These are phyloP conservation scores for Cercospora zeae-maydis DNA, from an alignment of 2,329 filamentous ascomycete species.

Conservation along the genomic window DNA sequence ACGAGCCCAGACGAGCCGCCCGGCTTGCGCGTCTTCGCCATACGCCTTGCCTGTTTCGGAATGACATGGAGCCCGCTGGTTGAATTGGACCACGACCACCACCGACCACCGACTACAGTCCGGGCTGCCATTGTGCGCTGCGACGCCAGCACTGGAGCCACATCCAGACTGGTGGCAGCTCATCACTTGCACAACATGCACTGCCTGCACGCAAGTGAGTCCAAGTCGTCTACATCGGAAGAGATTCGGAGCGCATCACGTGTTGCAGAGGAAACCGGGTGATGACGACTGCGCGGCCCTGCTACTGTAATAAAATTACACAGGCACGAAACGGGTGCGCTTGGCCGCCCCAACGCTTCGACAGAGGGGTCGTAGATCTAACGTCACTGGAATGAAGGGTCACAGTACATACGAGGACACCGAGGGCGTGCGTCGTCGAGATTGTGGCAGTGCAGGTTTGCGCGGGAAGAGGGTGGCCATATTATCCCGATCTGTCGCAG, in stretches of 20 bases:
- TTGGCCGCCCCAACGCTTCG: constrained; percentile 13
- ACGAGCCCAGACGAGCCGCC: constrained; percentile 4
- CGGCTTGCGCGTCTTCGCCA: constrained; percentile 22
- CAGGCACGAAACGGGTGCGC: neutral
- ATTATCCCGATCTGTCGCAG: neutral
- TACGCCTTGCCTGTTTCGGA: constrained; percentile 18
- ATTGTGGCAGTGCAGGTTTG: neutral
- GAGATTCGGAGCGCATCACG: constrained; percentile 2
- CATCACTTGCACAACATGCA: neutral
- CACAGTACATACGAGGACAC: neutral
- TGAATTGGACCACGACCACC: neutral
- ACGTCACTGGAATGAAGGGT: neutral
- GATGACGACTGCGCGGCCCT: constrained; percentile 12
- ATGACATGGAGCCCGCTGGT: neutral
- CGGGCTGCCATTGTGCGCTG: no score
- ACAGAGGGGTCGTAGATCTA: neutral
- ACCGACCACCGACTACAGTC: no score
- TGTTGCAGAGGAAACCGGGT: neutral
- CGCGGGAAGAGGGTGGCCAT: neutral
- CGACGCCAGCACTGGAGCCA: no score
- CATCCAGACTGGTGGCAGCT: no score
- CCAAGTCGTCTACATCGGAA: neutral
- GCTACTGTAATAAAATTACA: constrained; percentile 12
- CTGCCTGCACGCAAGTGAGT: neutral
- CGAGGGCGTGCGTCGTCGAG: neutral